Base-by-base conservation (phyloP, 805 yeast species). In the Tetrapisispora namnaoensis region DNA sequence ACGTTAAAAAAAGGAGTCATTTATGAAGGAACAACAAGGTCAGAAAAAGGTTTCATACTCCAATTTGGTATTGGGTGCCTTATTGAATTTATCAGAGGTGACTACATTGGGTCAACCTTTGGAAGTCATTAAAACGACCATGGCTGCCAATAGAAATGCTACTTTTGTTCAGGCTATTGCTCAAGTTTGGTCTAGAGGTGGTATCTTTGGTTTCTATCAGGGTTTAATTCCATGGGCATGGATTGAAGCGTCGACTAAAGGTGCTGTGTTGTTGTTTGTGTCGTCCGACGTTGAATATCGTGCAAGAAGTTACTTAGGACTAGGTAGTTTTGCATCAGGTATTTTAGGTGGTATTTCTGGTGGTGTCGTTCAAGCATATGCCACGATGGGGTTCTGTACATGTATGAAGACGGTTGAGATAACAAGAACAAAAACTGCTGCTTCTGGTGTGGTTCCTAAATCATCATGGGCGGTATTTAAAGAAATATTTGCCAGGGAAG, bases 211-310 rank as follows among this genome's bases (percentile, higher is more conserved):
- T 0, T 93, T 90, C 71, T 93, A 90, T 70, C 99, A 93, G 69
- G 99, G 99, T 32, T 75, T 93, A 64, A 90, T 91, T 55, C 99
- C 99, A 43, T 93, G 99, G 99, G 99, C 98, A 7, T 90, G 98
- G 97, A 86, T 93, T 58, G 99, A 91, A 70, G 99, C 96, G 10
- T 86, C 96, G n/a, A 93, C 99, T 36, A 93, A 93, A 68, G 99
- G 99, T 66, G 97, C 98, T 5, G 96, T 90, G 8, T 74, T 93
- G 49, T 74, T 93, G 57, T 93, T 93, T 60, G 96, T 89, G 34
- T 83, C 95, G 42, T 81, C 95, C 42, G 98, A 93, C 65, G 86
- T 89, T 46, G 98, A 93, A 69, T 87, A 86, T 67, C 77, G 76
- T 44, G 79, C 82, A 59, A 81, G 75, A 60, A 68, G 66, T 34